Evolutionary conservation across 1,139 yeast species (phyloP).

Genomic region (Candida anutae): DNA sequence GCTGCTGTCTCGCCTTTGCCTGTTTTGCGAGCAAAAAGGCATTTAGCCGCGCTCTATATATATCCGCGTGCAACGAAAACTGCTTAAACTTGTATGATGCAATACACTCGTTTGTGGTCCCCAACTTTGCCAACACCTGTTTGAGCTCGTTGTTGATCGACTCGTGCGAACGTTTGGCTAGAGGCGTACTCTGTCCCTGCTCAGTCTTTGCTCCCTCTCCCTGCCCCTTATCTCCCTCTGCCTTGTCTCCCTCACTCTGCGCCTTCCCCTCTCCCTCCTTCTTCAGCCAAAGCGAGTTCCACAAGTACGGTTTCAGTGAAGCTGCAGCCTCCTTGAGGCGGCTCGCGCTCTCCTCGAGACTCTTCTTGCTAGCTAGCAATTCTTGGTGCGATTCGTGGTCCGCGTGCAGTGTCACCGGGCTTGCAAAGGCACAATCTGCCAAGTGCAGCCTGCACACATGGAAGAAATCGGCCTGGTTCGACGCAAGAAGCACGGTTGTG

Average conservation of each 20-base stretch:
- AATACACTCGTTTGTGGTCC: slow-evolving; percentile 14
- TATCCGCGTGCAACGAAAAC: slow-evolving; percentile 43
- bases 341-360: slow-evolving; percentile 17
- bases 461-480: slow-evolving; percentile 52
- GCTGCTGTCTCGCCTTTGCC: slow-evolving; percentile 30
- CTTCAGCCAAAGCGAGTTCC: slow-evolving; percentile 12
- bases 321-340: slow-evolving; percentile 10
- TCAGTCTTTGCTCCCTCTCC: slow-evolving; percentile 6
- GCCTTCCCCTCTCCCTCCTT: slow-evolving; percentile 9
- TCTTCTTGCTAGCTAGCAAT: slow-evolving; percentile 30
- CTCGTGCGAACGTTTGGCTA: slow-evolving; percentile 3
- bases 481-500: slow-evolving; percentile 49
- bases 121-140: slow-evolving; percentile 8
- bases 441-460: slow-evolving; percentile 63
- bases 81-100: slow-evolving; percentile 30
- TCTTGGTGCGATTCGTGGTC: slow-evolving; percentile 39
- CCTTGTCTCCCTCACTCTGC: slow-evolving; percentile 7
- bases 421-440: slow-evolving; percentile 54
- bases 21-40: slow-evolving; percentile 30
- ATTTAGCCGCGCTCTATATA: slow-evolving; percentile 46
- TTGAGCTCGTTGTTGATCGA: slow-evolving; percentile 17
- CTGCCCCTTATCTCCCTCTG: slow-evolving; percentile 4
- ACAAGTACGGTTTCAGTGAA: slow-evolving; percentile 24
- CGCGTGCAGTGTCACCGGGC: slow-evolving; percentile 20
- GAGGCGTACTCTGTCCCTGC: slow-evolving; percentile 7